Conservation (phyloP, 345 rosid genomes). For the Hibiscus syriacus region DNA sequence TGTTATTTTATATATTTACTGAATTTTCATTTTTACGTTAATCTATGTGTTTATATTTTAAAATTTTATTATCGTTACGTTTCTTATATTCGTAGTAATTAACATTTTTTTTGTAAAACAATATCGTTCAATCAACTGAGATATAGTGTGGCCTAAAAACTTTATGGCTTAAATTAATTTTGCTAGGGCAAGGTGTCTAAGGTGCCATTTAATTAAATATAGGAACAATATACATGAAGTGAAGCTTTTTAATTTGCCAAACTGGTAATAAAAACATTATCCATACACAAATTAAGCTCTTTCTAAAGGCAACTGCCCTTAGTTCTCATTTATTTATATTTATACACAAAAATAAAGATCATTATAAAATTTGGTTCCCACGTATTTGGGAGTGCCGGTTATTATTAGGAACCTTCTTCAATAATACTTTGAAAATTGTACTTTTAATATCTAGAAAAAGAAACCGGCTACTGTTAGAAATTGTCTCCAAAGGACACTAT, state of each 20-base stretch:
- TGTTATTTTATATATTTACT: too few species aligned
- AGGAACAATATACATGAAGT: background rate
- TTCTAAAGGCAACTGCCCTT: background rate
- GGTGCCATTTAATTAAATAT: background rate
- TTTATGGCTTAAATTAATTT: background rate
- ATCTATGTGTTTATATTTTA: too few species aligned
- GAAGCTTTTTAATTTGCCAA: background rate
- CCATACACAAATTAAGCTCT: background rate
- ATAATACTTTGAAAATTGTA: background rate
- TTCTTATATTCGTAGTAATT: too few species aligned
- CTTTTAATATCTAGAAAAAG: background rate
- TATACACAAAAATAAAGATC: background rate
- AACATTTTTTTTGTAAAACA: too few species aligned
- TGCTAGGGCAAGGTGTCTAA: background rate
- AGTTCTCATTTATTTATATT: background rate
- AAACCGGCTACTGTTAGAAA: constrained; percentile 3
- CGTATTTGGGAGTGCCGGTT: constrained; percentile 28
- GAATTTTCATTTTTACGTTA: too few species aligned
- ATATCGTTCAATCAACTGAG: background rate
- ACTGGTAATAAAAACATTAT: constrained; percentile 8
- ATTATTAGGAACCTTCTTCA: constrained; percentile 9
- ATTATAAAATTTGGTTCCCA: constrained; percentile 20
- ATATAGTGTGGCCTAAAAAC: background rate
- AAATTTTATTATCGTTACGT: too few species aligned
- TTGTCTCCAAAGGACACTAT: constrained; percentile 2